Evolutionary conservation across 371 early-diverging fungal species (phyloP), one percentile per base, ranked within the genome.

Genomic region (Rhizopus arrhizus): DNA sequence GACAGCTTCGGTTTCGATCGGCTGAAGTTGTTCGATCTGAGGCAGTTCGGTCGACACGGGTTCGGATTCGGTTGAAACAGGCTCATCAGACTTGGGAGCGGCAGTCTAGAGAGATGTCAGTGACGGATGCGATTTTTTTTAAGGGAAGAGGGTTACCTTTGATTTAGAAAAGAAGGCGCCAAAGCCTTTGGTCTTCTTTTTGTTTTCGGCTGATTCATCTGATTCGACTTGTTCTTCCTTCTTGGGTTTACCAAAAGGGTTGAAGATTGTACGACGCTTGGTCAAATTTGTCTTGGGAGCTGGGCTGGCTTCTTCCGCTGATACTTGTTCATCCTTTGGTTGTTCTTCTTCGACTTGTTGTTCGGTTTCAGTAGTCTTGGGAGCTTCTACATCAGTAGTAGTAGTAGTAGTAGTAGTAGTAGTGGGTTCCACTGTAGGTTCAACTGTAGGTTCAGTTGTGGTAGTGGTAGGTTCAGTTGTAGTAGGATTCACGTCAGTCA

Each of bases 251-350:
- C 58, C 70, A 16, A 70, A 70, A 28, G 70, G 70, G 16, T 70
- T 70, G 31, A 67, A 66, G 64, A 70, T 57, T 9, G 64, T 66
- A 41, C 67, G 64, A 49, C 70, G 63, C 35, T 70, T 70, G n/a
- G 70, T 47, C 13, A 60, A 38, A 31, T 50, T 42, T 34, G 65
- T 15, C 52, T 67, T 67, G 34, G 58, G 16, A 28, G 38, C 38
- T 31, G n/a, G 31, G 12, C 33, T 16, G 22, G 42, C 54, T 41
- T 33, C 47, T 53, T 60, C 60, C 28, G 53, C 29, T 3, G 60
- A 3, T 38, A 33, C 32, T 29, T 55, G 22, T 22, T 22, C 36
- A 13, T 34, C 16, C 40, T 53, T 40, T 7, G 40, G 41, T 32
- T 53, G 55, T 41, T 61, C 61, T 8, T 29, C 36, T 32, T 11